These are phyloP conservation scores for Epichloe sp. DNA, from an alignment of 2,329 filamentous ascomycete genomes.

Conservation along the genomic window DNA sequence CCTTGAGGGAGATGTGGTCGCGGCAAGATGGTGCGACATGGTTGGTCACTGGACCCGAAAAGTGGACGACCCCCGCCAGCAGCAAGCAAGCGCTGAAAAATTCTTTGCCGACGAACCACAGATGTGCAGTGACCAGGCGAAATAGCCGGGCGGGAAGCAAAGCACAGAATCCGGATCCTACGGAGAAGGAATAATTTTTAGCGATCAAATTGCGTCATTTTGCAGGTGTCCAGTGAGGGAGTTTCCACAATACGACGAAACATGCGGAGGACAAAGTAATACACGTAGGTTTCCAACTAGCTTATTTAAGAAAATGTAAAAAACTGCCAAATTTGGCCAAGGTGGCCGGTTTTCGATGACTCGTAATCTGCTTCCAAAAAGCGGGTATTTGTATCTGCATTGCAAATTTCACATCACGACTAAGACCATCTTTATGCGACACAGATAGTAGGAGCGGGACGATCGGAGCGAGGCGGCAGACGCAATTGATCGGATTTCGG, in stretches of 20 bases:
- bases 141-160: too few species aligned
- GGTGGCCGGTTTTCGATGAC: background rate
- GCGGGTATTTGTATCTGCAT: background rate
- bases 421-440: too few species aligned
- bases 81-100: background rate
- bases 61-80: slow-evolving; percentile 4
- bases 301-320: background rate
- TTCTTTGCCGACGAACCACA: background rate
- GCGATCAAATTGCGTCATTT: background rate
- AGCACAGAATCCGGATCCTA: too few species aligned
- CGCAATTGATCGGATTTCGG: too few species aligned
- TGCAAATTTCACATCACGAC: too few species aligned
- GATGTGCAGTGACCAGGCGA: too few species aligned
- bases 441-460: too few species aligned
- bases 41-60: slow-evolving; percentile 2
- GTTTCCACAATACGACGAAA: background rate
- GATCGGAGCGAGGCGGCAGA: too few species aligned
- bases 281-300: too few species aligned
- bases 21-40: background rate
- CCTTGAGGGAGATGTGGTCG: slow-evolving; percentile 4
- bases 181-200: too few species aligned
- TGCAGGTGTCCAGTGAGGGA: too few species aligned
- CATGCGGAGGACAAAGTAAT: too few species aligned
- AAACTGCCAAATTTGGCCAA: background rate
- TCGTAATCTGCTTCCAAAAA: background rate